Base-by-base conservation (phyloP, 257 asterid species). In the Lithospermum erythrorhizon region DNA sequence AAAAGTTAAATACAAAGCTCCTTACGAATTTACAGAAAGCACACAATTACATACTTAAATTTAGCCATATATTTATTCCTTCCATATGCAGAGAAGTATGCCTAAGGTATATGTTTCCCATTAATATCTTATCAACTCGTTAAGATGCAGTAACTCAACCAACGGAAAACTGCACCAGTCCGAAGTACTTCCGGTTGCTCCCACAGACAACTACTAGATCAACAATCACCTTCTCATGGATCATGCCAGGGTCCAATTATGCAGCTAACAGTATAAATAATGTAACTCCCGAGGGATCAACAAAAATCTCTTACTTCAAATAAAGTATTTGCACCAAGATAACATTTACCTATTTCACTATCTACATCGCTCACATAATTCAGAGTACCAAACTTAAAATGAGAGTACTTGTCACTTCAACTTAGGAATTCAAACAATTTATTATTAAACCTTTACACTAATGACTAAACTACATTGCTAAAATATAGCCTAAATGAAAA, bases 401-500 rank as follows among this genome's bases (percentile, higher is more conserved):
- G 47, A 35, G 45, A 35, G 47, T 35, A 8, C 47, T 35, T 8
- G 15, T 35, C 11, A 30, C 45, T 35, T 20, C 14, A 23, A 35
- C 47, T 35, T 35, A 35, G 47, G 15, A 35, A 35, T 35, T 35
- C 15, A 9, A 32, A 35, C 47, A 35, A 35, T 35, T 8, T 35
- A 35, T 8, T 14, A 35, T 8, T 8, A 35, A 6, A 35, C 9
- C 0, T 35, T 35, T 8, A 35, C 47, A 35, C 47, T 35, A 35
- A 35, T 6, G 4, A 10, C 58, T 53, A 15, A 21, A 52, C 64
- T 48, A 57, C 52, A 45, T 47, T 21, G 58, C 23, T 56, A 9
- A 15, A 21, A 19, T 9, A 15, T 62, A 45, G 24, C 24, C 32
- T 60, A 53, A 73, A 62, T 59, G 47, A 70, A 24, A 62, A n/a